A percentile compares a stretch with the other conserved stretches of the same genome.
Evolutionary conservation across 2,329 filamentous ascomycete genomes (phyloP).

Genomic region (Verticillium dahliae): DNA sequence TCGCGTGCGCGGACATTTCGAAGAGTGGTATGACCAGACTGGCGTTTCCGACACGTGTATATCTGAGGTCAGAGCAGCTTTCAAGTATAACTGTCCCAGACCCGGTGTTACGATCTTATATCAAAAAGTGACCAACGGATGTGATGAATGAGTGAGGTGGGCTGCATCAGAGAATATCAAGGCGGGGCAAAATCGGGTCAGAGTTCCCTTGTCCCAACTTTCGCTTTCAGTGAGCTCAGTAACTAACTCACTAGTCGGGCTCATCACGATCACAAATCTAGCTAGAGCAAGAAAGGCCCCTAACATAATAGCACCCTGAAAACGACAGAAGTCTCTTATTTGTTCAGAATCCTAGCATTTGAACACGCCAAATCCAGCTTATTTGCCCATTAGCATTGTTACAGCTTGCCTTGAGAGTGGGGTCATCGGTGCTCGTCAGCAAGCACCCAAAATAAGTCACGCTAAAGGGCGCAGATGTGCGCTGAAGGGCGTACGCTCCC

Average conservation of each 20-base stretch:
- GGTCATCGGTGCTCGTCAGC: not conserved
- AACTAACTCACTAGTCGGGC: not conserved
- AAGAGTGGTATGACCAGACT: not conserved
- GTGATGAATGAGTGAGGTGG: not conserved
- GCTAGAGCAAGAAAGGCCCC: no score
- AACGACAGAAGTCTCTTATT: no score
- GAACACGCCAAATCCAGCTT: no score
- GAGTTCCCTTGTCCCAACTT: not conserved
- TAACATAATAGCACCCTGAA: no score
- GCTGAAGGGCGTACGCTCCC: not conserved
- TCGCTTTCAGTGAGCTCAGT: not conserved
- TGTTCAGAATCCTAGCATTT: no score
- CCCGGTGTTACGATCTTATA: not conserved
- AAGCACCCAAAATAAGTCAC: not conserved
- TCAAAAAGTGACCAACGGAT: not conserved
- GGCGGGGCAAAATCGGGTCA: not conserved
- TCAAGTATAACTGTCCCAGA: no score
- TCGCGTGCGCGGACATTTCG: conserved; percentile 14
- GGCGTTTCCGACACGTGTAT: no score
- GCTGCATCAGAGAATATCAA: not conserved
- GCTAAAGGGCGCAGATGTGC: not conserved
- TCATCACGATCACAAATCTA: no score
- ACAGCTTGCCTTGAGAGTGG: not conserved
- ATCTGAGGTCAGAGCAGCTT: no score
- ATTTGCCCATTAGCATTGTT: not conserved